Evolutionary conservation across 345 rosid species (phyloP).

Genomic region (Bruguiera parviflora): DNA sequence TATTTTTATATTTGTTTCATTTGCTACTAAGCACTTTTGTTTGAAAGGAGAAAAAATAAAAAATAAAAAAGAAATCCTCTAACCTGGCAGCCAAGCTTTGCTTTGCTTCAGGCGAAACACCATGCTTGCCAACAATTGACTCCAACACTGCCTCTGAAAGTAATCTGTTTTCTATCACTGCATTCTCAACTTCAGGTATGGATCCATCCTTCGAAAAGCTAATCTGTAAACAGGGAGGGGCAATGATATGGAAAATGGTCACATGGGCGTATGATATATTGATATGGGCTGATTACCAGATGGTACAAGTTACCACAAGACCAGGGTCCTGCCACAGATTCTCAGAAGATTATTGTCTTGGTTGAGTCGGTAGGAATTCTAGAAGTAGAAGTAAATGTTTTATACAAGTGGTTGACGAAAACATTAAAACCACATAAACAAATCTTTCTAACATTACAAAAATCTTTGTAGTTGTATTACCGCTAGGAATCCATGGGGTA

Average conservation of each 20-base stretch:
- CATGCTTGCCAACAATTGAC: conserved; percentile 71
- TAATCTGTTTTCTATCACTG: conserved; percentile 60
- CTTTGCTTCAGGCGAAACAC: conserved; percentile 66
- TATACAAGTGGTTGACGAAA: too few species aligned
- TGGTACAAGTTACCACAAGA: too few species aligned
- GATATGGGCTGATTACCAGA: too few species aligned
- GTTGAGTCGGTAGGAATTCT: too few species aligned
- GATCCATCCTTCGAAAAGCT: conserved; percentile 62
- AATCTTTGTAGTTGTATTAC: conserved; percentile 19
- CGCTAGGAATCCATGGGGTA: conserved; percentile 49
- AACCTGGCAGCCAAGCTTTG: conserved; percentile 55
- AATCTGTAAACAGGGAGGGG: conserved; percentile 36
- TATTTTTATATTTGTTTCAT: too few species aligned
- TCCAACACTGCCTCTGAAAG: conserved; percentile 65
- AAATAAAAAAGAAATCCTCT: conserved; percentile 25
- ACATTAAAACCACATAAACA: too few species aligned
- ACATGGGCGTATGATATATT: too few species aligned
- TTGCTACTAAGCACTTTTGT: too few species aligned
- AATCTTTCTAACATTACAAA: too few species aligned
- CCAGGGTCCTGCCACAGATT: too few species aligned
- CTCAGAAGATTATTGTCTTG: too few species aligned
- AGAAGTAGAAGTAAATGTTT: too few species aligned
- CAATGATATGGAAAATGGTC: background rate
- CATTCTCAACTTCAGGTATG: conserved; percentile 44
- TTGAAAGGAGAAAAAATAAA: background rate